A percentile compares a stretch with the other conserved stretches of the same genome.
phyloP scores from a whole-genome alignment of 2,329 filamentous ascomycete genomes.

The Metarhizium album region DNA sequence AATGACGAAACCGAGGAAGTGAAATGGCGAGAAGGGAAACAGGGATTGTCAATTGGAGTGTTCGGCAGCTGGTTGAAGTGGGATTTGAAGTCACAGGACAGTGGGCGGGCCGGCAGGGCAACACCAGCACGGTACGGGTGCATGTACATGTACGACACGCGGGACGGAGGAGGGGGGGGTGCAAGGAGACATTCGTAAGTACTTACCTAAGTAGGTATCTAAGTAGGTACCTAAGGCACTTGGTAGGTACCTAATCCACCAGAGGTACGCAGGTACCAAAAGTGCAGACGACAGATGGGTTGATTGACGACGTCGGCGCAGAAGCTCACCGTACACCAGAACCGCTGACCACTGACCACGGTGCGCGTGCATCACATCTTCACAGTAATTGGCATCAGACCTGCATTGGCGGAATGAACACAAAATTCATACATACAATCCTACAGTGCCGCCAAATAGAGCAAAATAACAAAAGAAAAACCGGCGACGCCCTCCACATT shows the following conservation, averaged over 20 bases:
- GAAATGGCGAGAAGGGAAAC: constrained; percentile 10
- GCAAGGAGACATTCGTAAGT: no score
- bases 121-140: background rate
- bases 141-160: no score
- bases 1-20: background rate
- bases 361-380: background rate
- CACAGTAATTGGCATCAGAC: background rate
- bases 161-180: no score
- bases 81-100: background rate
- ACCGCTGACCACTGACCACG: no score
- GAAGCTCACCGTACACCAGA: no score
- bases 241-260: no score
- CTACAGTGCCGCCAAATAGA: background rate
- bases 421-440: constrained; percentile 3
- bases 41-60: constrained; percentile 2
- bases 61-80: background rate
- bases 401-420: background rate
- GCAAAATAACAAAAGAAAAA: constrained; percentile 1
- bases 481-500: constrained; percentile 1
- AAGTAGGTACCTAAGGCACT: no score
- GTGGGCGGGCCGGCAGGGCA: background rate
- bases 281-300: no score
- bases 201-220: background rate
- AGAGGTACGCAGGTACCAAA: no score
- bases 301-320: no score